Conservation (phyloP, 768 basidiomycete species). For the Macrolepiota dolichaula region DNA sequence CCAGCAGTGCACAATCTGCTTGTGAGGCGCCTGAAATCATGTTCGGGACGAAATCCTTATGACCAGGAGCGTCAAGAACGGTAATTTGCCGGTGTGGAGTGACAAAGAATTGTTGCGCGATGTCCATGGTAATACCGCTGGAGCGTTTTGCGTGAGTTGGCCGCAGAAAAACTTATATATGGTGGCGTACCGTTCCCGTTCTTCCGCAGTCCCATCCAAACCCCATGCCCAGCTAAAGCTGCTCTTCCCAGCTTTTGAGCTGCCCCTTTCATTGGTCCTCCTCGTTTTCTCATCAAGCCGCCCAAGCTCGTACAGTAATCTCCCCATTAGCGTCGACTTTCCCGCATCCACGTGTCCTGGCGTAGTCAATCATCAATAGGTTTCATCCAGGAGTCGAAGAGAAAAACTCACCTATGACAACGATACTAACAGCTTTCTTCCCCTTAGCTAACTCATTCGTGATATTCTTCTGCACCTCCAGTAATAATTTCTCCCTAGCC, state of each 20-base stretch:
- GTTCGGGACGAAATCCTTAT: conserved; percentile 97
- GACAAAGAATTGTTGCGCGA: conserved; percentile 75
- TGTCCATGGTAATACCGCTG: conserved; percentile 98
- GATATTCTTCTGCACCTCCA: conserved; percentile 59
- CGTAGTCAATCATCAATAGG: neutral
- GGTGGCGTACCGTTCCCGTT: conserved; percentile 75
- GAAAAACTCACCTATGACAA: conserved; percentile 76
- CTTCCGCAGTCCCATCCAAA: conserved; percentile 88
- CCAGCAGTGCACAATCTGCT: conserved; percentile 91
- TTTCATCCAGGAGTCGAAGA: neutral
- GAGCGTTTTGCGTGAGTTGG: neutral
- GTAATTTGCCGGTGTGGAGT: conserved; percentile 81
- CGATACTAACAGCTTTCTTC: conserved; percentile 77
- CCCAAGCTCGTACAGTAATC: conserved; percentile 90
- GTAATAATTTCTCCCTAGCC: conserved; percentile 78
- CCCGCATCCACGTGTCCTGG: conserved; percentile 98
- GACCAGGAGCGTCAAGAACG: conserved; percentile 96
- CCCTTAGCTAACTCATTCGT: conserved; percentile 44
- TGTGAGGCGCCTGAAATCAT: conserved; percentile 99
- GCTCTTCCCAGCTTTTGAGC: conserved; percentile 85
- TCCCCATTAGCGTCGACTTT: conserved; percentile 96
- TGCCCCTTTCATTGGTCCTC: conserved; percentile 83
- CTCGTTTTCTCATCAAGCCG: conserved; percentile 82
- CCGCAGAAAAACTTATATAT: neutral
- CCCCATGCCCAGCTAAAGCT: conserved; percentile 99